A percentile compares a stretch with the other conserved stretches of the same genome.
These are phyloP conservation scores for Vitrella brassicaformis DNA, from an alignment of 73 alveolate genomes.

Conservation along the genomic window DNA sequence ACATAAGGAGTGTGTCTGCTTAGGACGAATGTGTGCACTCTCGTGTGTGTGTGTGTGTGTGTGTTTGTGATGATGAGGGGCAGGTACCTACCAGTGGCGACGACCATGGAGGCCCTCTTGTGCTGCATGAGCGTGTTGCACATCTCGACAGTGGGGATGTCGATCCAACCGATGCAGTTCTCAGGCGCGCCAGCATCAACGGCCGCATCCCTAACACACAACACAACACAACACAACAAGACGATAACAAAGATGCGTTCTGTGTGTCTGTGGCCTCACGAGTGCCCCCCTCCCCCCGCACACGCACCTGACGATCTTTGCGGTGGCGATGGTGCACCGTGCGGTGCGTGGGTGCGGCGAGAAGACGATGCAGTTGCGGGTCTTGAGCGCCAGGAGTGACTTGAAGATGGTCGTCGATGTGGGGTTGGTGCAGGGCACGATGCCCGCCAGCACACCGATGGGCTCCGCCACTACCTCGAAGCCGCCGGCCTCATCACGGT, in stretches of 20 bases:
- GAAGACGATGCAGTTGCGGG: not conserved
- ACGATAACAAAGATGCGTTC: too few relatives aligned
- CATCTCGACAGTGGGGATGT: not conserved
- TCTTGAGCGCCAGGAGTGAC: not conserved
- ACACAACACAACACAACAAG: too few relatives aligned
- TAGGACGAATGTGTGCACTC: too few relatives aligned
- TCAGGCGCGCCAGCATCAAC: not conserved
- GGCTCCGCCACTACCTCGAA: not conserved
- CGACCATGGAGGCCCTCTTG: not conserved
- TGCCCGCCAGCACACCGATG: not conserved
- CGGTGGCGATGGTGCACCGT: not conserved
- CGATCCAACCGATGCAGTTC: not conserved
- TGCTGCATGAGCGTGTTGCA: not conserved
- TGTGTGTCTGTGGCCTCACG: too few relatives aligned
- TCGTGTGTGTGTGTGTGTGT: too few relatives aligned
- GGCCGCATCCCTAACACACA: not conserved
- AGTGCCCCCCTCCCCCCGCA: too few relatives aligned
- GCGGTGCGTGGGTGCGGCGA: not conserved
- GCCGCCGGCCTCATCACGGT: not conserved
- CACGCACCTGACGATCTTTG: not conserved
- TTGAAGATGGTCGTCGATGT: not conserved
- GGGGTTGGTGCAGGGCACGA: not conserved
- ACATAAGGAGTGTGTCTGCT: too few relatives aligned
- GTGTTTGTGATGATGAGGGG: too few relatives aligned
- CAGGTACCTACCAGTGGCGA: too few relatives aligned